Evolutionary conservation across 2,329 filamentous ascomycete genomes (phyloP), one percentile per base, ranked within the genome.

Genomic region (Iodosphaeria phyllophila): DNA sequence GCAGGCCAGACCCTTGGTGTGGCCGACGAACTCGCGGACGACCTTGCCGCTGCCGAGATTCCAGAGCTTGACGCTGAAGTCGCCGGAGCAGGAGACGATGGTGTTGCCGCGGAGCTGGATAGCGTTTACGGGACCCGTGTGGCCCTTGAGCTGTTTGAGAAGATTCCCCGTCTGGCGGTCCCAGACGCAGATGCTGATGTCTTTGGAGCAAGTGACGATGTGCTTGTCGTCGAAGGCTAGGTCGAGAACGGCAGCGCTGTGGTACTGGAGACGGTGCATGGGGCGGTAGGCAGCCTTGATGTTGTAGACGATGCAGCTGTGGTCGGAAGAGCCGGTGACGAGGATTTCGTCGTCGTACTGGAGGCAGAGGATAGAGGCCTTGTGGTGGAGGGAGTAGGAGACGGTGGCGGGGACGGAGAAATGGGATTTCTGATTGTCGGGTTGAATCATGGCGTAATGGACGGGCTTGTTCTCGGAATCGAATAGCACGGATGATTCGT

Each of bases 181-280:
- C 86, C 86, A 95, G 13, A 98, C 73, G 43, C 84, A 91, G 43
- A 98, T 92, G 33, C 67, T 84, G 20, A 75, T 72, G 50, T 98
- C 89, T 51, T 98, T 98, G 46, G 82, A 92, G 58, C 89, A 98
- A 5, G 86, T 93, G 25, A 95, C 76, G 40, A 98, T 93, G 50
- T 92, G 76, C 38, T 75, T 74, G 34, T 82, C 69, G 45, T 98
- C 83, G 35, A 98, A 86, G 35, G 82, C 86, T 7, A 98, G 72
- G 44, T 98, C 89, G 9, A 98, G 64, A 19, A 98, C 84, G 25
- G 89, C 86, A 4, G 82, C 82, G 5, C 67, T 69, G 52, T 98
- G 89, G 33, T 75, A 71, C 17, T 57, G 54, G 9, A 98, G 70
- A 16, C 80, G 75, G 24, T 68, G 72, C 30, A 92, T 69, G 0